Evolutionary conservation across 129 eudicot genomes (phyloP).

Genomic region (Rutidosis leptorrhynchoides): DNA sequence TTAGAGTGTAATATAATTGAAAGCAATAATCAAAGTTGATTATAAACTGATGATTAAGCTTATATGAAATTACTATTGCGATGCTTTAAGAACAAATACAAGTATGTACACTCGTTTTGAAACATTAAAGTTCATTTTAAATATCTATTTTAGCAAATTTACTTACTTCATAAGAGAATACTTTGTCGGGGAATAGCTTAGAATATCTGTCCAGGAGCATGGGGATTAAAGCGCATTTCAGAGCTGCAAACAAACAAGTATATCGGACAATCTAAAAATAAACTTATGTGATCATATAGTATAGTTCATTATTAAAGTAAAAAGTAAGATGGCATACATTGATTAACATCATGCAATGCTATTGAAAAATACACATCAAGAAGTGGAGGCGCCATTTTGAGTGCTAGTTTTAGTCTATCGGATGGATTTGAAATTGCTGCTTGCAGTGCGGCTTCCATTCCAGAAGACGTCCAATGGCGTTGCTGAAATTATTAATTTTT

Average conservation of each 20-base stretch:
- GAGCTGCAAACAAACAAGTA: slow-evolving; percentile 58
- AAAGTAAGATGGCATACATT: slow-evolving; percentile 48
- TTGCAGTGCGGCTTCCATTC: slow-evolving; percentile 79
- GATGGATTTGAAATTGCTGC: slow-evolving; percentile 57
- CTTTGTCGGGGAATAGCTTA: slow-evolving; percentile 75
- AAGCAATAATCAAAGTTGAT: too few relatives aligned
- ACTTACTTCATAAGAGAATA: slow-evolving; percentile 68
- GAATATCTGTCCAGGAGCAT: slow-evolving; percentile 72
- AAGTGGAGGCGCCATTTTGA: slow-evolving; percentile 71
- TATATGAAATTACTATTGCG: too few relatives aligned
- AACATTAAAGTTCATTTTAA: neutral
- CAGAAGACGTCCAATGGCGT: slow-evolving; percentile 96
- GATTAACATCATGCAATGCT: slow-evolving; percentile 69
- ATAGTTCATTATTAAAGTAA: slow-evolving; percentile 6
- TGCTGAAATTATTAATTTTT: slow-evolving; percentile 52
- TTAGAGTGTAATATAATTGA: too few relatives aligned
- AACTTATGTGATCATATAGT: slow-evolving; percentile 7
- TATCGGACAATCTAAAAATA: slow-evolving; percentile 18
- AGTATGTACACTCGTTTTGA: too few relatives aligned
- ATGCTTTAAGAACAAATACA: too few relatives aligned
- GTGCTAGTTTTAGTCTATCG: slow-evolving; percentile 74
- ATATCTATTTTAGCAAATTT: slow-evolving; percentile 16
- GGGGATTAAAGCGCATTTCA: slow-evolving; percentile 86
- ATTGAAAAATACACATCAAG: slow-evolving; percentile 82
- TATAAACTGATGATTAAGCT: too few relatives aligned